These are phyloP conservation scores for Crassisporium funariophilum DNA, from an alignment of 768 basidiomycete genomes.

Conservation along the genomic window DNA sequence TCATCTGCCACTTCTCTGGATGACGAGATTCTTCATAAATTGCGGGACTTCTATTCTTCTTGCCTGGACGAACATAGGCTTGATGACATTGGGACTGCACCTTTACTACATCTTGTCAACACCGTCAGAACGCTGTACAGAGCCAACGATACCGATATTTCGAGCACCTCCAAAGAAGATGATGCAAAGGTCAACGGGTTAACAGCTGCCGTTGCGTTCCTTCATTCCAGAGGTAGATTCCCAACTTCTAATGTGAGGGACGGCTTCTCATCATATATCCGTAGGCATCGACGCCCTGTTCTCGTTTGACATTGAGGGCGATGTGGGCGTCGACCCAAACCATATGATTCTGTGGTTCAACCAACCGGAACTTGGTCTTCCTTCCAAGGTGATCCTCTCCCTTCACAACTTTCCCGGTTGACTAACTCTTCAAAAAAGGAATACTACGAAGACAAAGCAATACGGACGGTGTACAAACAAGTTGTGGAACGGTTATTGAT, in stretches of 20 bases:
- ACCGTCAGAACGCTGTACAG: constrained; percentile 62
- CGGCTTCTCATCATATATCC: constrained; percentile 1
- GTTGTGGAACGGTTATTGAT: constrained; percentile 70
- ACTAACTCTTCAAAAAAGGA: constrained; percentile 50
- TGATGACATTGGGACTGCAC: constrained; percentile 70
- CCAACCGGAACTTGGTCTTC: constrained; percentile 80
- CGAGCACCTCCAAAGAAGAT: constrained; percentile 6
- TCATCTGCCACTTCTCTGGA: constrained; percentile 32
- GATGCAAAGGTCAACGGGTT: constrained; percentile 52
- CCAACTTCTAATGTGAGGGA: background rate
- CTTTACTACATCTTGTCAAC: constrained; percentile 68
- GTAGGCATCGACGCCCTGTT: constrained; percentile 80
- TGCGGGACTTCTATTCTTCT: constrained; percentile 72
- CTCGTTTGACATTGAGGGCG: constrained; percentile 84
- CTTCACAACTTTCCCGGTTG: constrained; percentile 7
- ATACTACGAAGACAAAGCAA: constrained; percentile 81
- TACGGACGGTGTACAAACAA: constrained; percentile 68
- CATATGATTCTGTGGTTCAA: constrained; percentile 84
- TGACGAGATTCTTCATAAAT: constrained; percentile 65
- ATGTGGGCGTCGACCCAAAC: constrained; percentile 84
- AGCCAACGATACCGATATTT: constrained; percentile 47
- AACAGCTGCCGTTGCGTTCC: constrained; percentile 80
- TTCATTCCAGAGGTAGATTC: constrained; percentile 79
- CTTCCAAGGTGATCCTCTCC: constrained; percentile 66
- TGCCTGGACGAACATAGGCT: constrained; percentile 82